Evolutionary conservation across 495 filamentous ascomycete species (phyloP).

Genomic region (Platismatia glauca): DNA sequence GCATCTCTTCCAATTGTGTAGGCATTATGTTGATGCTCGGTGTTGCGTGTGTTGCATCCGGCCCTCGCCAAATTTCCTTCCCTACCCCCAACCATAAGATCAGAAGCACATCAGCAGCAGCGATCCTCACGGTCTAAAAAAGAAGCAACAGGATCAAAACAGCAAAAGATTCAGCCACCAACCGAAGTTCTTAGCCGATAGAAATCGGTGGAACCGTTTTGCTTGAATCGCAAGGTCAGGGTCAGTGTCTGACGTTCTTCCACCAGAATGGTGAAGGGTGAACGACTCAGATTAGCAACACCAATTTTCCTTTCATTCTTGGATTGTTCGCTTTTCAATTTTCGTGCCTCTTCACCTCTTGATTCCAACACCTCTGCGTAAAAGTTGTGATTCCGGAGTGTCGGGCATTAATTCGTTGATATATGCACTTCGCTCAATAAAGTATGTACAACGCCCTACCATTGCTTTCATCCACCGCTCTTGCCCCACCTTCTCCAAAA

Average conservation of each 20-base stretch:
- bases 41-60: too few species aligned
- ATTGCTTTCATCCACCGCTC: slow-evolving; percentile 3
- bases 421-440: background rate
- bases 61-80: too few species aligned
- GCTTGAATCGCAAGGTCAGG: background rate
- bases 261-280: background rate
- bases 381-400: background rate
- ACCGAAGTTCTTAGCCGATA: background rate
- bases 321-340: background rate
- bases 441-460: background rate
- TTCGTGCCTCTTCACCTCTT: background rate
- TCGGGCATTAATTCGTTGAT: background rate
- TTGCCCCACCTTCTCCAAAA: slow-evolving; percentile 46
- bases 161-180: background rate
- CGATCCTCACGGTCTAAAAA: background rate
- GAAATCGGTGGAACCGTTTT: background rate
- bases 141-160: background rate
- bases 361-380: background rate
- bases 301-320: background rate
- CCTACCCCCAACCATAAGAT: too few species aligned
- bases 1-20: too few species aligned
- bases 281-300: background rate
- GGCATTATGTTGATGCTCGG: too few species aligned
- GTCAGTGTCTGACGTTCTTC: background rate
- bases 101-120: too few species aligned